A percentile compares a stretch with the other conserved stretches of the same genome.
phyloP scores from a whole-genome alignment of 148 eudicot species.

The Silene conica region DNA sequence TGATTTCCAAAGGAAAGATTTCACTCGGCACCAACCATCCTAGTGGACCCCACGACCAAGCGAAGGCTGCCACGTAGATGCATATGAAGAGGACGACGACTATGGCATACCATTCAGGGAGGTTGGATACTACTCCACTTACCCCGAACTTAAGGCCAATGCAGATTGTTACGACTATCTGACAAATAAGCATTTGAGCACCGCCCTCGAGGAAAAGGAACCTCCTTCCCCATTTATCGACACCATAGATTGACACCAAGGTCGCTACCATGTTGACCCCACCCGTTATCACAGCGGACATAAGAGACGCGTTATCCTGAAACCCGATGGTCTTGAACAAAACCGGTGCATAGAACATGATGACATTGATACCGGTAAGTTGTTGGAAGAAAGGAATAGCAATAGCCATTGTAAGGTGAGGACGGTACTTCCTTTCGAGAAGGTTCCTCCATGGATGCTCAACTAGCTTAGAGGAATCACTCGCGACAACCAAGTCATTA shows the following conservation, averaged over 20 bases:
- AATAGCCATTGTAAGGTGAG: constrained; percentile 72
- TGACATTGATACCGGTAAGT: constrained; percentile 72
- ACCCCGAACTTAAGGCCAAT: constrained; percentile 58
- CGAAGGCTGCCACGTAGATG: constrained; percentile 66
- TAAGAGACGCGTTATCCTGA: constrained; percentile 52
- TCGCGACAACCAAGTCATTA: constrained; percentile 55
- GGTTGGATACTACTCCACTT: constrained; percentile 31
- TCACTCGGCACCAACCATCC: constrained; percentile 84
- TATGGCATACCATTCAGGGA: constrained; percentile 64
- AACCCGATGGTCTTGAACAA: constrained; percentile 72
- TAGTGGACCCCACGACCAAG: constrained; percentile 92
- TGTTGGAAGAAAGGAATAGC: constrained; percentile 76
- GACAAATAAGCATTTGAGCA: constrained; percentile 69
- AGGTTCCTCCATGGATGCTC: constrained; percentile 72
- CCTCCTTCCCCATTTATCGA: constrained; percentile 70
- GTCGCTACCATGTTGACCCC: constrained; percentile 65
- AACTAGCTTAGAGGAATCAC: constrained; percentile 48
- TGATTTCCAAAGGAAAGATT: constrained; percentile 76
- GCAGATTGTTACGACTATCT: constrained; percentile 56
- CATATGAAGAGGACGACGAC: constrained; percentile 80
- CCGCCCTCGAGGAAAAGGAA: constrained; percentile 73
- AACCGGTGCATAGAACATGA: constrained; percentile 76
- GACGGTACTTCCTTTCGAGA: constrained; percentile 53
- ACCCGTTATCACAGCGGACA: constrained; percentile 75
- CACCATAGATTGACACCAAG: constrained; percentile 54